phyloP scores from a whole-genome alignment of 805 yeast genomes.

The Hanseniaspora mollemarum region DNA sequence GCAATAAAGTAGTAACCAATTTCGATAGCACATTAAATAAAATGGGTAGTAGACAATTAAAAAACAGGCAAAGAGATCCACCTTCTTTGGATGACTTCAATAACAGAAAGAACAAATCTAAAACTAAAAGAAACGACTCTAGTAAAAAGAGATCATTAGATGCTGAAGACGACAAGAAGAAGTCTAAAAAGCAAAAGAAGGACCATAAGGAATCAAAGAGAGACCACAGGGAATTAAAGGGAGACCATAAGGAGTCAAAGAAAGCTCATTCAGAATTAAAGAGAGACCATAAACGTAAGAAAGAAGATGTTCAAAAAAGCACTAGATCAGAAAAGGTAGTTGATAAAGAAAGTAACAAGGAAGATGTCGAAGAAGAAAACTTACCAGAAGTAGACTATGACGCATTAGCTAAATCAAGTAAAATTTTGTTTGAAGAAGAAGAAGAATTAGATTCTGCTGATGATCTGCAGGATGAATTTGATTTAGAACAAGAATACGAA shows the following conservation, averaged over 20 bases:
- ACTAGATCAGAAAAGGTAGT: no score
- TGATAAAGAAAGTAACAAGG: no score
- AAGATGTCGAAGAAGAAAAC: conserved; percentile 35
- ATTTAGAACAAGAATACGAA: conserved; percentile 46
- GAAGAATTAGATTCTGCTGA: conserved; percentile 28
- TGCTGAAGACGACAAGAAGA: conserved; percentile 22
- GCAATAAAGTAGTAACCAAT: no score
- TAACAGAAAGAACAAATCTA: conserved; percentile 35
- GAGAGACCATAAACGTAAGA: conserved; percentile 24
- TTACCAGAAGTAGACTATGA: conserved; percentile 59
- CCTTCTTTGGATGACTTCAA: conserved; percentile 79
- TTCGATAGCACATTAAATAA: not conserved
- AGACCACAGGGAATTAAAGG: not conserved
- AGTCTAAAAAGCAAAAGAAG: conserved; percentile 26
- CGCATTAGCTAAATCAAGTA: conserved; percentile 57
- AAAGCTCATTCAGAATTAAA: conserved; percentile 19
- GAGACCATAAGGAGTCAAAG: conserved; percentile 19
- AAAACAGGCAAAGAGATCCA: conserved; percentile 86
- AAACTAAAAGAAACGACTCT: conserved; percentile 29
- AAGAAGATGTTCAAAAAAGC: no score
- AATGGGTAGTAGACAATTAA: conserved; percentile 85
- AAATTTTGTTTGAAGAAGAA: conserved; percentile 57
- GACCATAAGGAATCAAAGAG: conserved; percentile 19
- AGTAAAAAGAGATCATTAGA: conserved; percentile 15
- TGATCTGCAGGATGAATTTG: conserved; percentile 38